phyloP scores from a whole-genome alignment of 345 rosid species.

The Linum trigynum region DNA sequence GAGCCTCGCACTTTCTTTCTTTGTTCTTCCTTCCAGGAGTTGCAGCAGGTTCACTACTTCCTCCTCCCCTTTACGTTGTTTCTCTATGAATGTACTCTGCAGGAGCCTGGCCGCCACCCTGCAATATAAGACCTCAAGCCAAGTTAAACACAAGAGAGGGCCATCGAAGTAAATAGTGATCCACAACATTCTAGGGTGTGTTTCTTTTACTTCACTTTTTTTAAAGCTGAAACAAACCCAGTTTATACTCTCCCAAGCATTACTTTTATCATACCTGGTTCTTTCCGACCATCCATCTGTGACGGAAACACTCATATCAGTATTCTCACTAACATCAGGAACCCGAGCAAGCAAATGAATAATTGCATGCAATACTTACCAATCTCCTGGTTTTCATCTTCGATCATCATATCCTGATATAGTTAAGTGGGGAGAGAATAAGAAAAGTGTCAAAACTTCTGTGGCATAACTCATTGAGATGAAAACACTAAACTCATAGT shows the following conservation, averaged over 20 bases:
- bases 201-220: too few species aligned
- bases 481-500: neutral
- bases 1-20: constrained; percentile 52
- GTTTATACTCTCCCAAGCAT: neutral
- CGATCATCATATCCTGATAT: constrained; percentile 29
- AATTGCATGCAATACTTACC: constrained; percentile 28
- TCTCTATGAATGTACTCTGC: constrained; percentile 30
- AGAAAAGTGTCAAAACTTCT: neutral
- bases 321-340: neutral
- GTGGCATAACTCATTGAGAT: neutral
- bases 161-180: too few species aligned
- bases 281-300: constrained; percentile 64
- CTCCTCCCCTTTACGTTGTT: constrained; percentile 29
- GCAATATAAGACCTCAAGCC: constrained; percentile 13
- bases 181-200: too few species aligned
- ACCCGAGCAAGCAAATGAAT: neutral
- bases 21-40: constrained; percentile 45
- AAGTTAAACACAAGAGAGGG: constrained; percentile 3
- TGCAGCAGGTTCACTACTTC: constrained; percentile 43
- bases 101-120: constrained; percentile 49
- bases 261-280: constrained; percentile 29
- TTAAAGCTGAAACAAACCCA: too few species aligned
- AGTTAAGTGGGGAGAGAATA: constrained; percentile 10
- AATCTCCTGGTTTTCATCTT: constrained; percentile 19
- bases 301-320: constrained; percentile 17